Evolutionary conservation across 2,329 filamentous ascomycete genomes (phyloP).

Genomic region (Colletotrichum spaethianum): DNA sequence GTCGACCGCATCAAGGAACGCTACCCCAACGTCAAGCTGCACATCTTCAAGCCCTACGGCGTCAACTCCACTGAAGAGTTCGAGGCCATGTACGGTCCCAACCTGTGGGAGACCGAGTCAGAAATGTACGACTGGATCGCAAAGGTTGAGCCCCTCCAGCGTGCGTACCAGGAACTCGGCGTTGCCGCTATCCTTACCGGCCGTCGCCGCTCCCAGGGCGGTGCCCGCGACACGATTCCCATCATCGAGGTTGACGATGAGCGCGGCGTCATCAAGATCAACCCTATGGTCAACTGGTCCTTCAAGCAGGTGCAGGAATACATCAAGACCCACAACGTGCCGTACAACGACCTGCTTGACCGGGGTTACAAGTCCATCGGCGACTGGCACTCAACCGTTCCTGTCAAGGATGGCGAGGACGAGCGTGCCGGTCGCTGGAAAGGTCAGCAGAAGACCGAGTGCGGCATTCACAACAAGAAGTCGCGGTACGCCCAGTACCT

Average conservation of each 20-base stretch:
- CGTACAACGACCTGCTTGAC: constrained; percentile 93
- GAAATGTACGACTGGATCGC: constrained; percentile 97
- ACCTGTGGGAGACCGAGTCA: constrained; percentile 86
- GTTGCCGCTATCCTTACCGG: constrained; percentile 95
- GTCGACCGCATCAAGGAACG: constrained; percentile 80
- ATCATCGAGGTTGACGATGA: constrained; percentile 94
- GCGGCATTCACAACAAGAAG: constrained; percentile 98
- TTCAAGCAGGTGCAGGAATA: constrained; percentile 93
- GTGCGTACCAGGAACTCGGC: constrained; percentile 88
- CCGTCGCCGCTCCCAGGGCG: constrained; percentile 91
- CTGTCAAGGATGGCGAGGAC: constrained; percentile 91
- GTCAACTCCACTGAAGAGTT: constrained; percentile 83
- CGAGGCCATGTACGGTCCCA: constrained; percentile 83
- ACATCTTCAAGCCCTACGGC: constrained; percentile 90
- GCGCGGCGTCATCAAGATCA: constrained; percentile 94
- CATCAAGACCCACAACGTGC: constrained; percentile 87
- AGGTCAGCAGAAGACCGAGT: constrained; percentile 95
- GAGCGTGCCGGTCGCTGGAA: constrained; percentile 98
- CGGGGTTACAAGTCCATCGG: constrained; percentile 98
- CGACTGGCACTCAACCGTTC: constrained; percentile 97
- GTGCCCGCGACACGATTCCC: constrained; percentile 89
- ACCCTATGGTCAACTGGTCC: constrained; percentile 94
- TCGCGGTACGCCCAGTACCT: constrained; percentile 92
- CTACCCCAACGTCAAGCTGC: constrained; percentile 85
- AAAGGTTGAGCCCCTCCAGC: constrained; percentile 96